Percentiles rank a stretch among this genome's conserved stretches.
These are phyloP conservation scores for Neocucurbitaria cava DNA, from an alignment of 2,329 filamentous ascomycete species.

Conservation along the genomic window DNA sequence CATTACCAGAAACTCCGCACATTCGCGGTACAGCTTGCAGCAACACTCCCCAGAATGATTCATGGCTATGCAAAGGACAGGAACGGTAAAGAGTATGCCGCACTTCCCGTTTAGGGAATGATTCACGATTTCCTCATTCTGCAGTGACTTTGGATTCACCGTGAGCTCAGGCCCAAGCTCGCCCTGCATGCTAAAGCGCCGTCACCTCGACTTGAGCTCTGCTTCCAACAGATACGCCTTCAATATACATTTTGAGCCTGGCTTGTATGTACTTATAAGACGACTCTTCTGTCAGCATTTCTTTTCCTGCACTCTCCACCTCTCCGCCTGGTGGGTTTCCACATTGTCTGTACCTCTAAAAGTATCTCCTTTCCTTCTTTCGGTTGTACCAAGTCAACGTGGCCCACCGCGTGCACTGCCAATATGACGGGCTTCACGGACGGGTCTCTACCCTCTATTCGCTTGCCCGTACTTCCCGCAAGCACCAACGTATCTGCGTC, in stretches of 20 bases:
- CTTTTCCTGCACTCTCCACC: background rate
- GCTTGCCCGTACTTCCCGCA: background rate
- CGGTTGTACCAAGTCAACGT: background rate
- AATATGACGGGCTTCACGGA: background rate
- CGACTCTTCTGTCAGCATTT: background rate
- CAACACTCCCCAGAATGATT: too few relatives aligned
- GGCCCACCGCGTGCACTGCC: background rate
- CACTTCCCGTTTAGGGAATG: too few relatives aligned
- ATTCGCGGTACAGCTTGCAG: too few relatives aligned
- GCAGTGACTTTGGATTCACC: background rate
- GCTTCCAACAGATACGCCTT: background rate
- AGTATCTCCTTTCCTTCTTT: background rate
- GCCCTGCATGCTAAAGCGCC: background rate
- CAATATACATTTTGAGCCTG: background rate
- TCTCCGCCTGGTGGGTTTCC: background rate
- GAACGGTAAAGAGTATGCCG: background rate
- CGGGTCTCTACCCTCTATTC: background rate
- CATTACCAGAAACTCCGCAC: background rate
- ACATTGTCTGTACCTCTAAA: background rate
- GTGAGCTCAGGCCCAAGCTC: background rate
- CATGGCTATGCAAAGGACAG: background rate
- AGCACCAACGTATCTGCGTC: too few relatives aligned
- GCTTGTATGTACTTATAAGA: background rate
- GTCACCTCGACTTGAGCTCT: background rate
- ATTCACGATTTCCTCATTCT: background rate